Conservation (phyloP, 257 asterid genomes). For the Misopates orontium region DNA sequence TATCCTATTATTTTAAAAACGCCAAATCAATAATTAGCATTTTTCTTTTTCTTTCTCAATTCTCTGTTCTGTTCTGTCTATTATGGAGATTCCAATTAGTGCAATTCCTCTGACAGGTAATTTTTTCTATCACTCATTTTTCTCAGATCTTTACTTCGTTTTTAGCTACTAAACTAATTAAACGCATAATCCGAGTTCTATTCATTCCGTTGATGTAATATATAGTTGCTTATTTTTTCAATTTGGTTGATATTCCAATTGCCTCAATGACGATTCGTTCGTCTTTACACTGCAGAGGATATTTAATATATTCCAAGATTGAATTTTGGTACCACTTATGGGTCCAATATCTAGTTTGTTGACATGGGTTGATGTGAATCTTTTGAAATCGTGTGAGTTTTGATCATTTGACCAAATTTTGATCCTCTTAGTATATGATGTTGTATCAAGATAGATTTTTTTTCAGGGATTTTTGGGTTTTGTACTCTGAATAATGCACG, state of each 20-base stretch:
- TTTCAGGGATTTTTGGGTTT: background rate
- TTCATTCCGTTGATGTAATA: background rate
- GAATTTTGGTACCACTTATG: background rate
- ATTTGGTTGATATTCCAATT: conserved; percentile 16
- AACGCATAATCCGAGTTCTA: background rate
- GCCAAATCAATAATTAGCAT: no score
- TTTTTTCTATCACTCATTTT: background rate
- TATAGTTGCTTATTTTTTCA: conserved; percentile 14
- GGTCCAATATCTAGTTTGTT: conserved; percentile 18
- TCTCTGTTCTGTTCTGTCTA: background rate
- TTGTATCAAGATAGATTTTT: background rate
- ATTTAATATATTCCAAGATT: conserved; percentile 11
- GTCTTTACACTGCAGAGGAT: background rate
- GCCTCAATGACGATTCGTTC: background rate
- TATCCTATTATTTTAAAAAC: no score
- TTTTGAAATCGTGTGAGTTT: background rate
- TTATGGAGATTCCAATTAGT: conserved; percentile 11
- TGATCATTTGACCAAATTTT: no score
- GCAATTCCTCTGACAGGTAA: conserved; percentile 25
- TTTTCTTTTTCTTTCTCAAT: no score
- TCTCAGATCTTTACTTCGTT: conserved; percentile 12
- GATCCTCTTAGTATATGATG: no score
- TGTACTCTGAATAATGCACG: conserved; percentile 1
- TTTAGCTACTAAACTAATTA: background rate
- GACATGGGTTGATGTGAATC: conserved; percentile 25